Evolutionary conservation across 805 yeast genomes (phyloP).

Genomic region (Ogataea nitratoaversa): DNA sequence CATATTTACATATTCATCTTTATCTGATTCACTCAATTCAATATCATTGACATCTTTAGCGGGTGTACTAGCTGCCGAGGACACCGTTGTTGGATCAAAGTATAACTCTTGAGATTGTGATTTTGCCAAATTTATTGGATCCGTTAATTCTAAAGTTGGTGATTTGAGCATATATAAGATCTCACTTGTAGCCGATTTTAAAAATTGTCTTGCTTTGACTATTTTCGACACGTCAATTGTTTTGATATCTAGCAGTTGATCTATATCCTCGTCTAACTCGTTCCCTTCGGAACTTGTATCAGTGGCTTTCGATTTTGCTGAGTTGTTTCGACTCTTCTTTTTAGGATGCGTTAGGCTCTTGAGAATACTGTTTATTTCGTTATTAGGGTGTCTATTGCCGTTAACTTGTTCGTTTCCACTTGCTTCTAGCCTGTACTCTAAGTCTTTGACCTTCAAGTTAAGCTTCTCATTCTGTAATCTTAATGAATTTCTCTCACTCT

Average conservation of each 20-base stretch:
- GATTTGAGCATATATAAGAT: conserved; percentile 33
- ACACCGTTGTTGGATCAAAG: conserved; percentile 1
- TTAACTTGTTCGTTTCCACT: neutral
- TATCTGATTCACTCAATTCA: conserved; percentile 5
- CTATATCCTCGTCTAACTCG: conserved; percentile 5
- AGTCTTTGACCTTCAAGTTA: conserved; percentile 32
- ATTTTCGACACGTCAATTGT: conserved; percentile 26
- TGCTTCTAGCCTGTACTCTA: conserved; percentile 30
- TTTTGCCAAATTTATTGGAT: conserved; percentile 22
- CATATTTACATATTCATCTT: conserved; percentile 21
- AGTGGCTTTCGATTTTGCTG: neutral
- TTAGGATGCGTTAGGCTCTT: conserved; percentile 8
- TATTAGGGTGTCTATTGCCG: neutral
- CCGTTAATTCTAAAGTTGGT: conserved; percentile 29
- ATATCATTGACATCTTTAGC: conserved; percentile 3
- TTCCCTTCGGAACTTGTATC: neutral
- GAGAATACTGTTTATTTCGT: conserved; percentile 4
- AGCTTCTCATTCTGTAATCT: conserved; percentile 40
- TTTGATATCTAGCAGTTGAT: conserved; percentile 14
- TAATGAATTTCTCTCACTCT: conserved; percentile 47
- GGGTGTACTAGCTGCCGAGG: neutral
- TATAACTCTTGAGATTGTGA: conserved; percentile 13
- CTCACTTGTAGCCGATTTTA: conserved; percentile 33
- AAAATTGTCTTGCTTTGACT: conserved; percentile 30
- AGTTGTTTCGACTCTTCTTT: conserved; percentile 11